A percentile compares a stretch with the other conserved stretches of the same genome.
These are phyloP conservation scores for Arabidopsis thaliana DNA, from an alignment of 345 rosid species.

Conservation along the genomic window TAIR10.1 NC_003070.9:8626501-8627000, in stretches of 20 bases:
- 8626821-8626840: constrained; percentile 74
- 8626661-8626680: constrained; percentile 72
- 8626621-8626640: constrained; percentile 16
- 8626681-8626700: constrained; percentile 64
- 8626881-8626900: constrained; percentile 8
- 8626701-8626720: constrained; percentile 74
- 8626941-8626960: constrained; percentile 74
- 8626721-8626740: constrained; percentile 76
- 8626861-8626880: not conserved
- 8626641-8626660: constrained; percentile 50
- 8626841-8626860: not conserved
- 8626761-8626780: constrained; percentile 96
- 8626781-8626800: constrained; percentile 98
- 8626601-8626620: constrained; percentile 10
- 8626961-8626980: constrained; percentile 83
- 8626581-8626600: constrained; percentile 50
- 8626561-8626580: constrained; percentile 77
- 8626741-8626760: constrained; percentile 85
- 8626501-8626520: constrained; percentile 83
- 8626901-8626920: constrained; percentile 73
- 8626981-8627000: constrained; percentile 82
- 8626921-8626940: constrained; percentile 91
- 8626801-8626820: constrained; percentile 87
- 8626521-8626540: constrained; percentile 80
- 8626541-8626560: constrained; percentile 85